Percentiles rank a stretch among this genome's conserved stretches.
phyloP scores from a whole-genome alignment of 1,284 basidiomycete genomes.

The Sphagnurus paluster region DNA sequence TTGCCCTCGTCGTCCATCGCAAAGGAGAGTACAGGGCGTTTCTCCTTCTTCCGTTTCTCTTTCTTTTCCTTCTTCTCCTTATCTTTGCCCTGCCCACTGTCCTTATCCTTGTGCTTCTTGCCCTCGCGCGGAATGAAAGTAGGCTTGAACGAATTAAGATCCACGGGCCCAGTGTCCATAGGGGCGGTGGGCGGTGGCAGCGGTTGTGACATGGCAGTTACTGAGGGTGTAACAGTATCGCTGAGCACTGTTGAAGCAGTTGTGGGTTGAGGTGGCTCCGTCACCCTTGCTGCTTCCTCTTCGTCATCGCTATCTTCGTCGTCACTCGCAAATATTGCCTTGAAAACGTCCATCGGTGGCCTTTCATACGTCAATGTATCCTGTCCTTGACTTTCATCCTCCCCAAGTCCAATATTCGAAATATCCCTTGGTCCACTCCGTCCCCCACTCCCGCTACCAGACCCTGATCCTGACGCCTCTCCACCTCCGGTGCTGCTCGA shows the following conservation, averaged over 20 bases:
- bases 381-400: slow-evolving; percentile 83
- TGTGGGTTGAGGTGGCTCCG: slow-evolving; percentile 8
- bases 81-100: slow-evolving; percentile 35
- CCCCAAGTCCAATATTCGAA: slow-evolving; percentile 81
- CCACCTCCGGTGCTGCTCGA: slow-evolving; percentile 3
- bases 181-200: slow-evolving; percentile 1
- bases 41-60: slow-evolving; percentile 44
- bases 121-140: slow-evolving; percentile 72
- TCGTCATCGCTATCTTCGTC: slow-evolving; percentile 14
- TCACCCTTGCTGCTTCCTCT: slow-evolving; percentile 21
- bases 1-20: slow-evolving; percentile 60
- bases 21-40: slow-evolving; percentile 62
- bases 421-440: slow-evolving; percentile 50
- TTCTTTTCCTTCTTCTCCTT: slow-evolving; percentile 44
- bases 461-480: slow-evolving; percentile 5
- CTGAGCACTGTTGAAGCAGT: slow-evolving; percentile 7
- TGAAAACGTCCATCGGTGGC: slow-evolving; percentile 15
- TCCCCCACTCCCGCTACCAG: slow-evolving; percentile 39
- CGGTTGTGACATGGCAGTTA: slow-evolving; percentile 2
- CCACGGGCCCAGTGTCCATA: slow-evolving; percentile 34
- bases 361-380: slow-evolving; percentile 83
- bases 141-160: slow-evolving; percentile 72
- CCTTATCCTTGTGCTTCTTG: slow-evolving; percentile 38
- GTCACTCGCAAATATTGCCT: slow-evolving; percentile 7
- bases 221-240: background rate